These are phyloP conservation scores for Hortiboletus rubellus DNA, from an alignment of 1,284 basidiomycete genomes.

Conservation along the genomic window DNA sequence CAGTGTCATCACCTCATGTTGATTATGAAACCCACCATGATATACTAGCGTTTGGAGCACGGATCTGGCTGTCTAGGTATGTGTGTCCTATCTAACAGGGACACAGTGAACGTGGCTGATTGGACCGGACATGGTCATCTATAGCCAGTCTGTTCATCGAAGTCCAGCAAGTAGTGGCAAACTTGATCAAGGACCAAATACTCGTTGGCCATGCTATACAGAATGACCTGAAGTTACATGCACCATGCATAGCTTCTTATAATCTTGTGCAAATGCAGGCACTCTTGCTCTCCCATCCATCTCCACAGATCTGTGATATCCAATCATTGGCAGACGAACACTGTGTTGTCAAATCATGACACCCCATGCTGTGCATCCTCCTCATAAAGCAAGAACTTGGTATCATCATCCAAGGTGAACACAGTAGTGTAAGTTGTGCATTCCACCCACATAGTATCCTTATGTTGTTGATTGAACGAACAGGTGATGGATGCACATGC, in stretches of 20 bases:
- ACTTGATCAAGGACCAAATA: no score
- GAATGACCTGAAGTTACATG: no score
- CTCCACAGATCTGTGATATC: constrained; percentile 80
- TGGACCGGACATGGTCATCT: not conserved
- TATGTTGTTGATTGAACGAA: constrained; percentile 4
- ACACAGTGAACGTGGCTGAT: not conserved
- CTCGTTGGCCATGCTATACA: no score
- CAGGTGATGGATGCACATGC: constrained; percentile 93
- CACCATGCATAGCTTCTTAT: not conserved
- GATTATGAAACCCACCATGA: no score
- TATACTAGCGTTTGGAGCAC: constrained; percentile 71
- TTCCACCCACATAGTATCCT: not conserved
- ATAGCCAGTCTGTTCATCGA: constrained; percentile 72
- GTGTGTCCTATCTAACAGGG: not conserved
- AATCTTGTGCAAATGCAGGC: constrained; percentile 49
- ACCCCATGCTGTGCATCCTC: constrained; percentile 78
- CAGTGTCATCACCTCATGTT: no score
- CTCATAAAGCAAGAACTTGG: constrained; percentile 85
- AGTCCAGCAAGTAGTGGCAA: no score
- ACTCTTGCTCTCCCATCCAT: constrained; percentile 88
- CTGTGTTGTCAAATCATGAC: constrained; percentile 59
- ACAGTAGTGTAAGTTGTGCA: constrained; percentile 68
- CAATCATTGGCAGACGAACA: constrained; percentile 63
- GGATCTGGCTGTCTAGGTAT: constrained; percentile 68
- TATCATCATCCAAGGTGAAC: constrained; percentile 88